Evolutionary conservation across 1,284 basidiomycete genomes (phyloP), one percentile per base, ranked within the genome.

Genomic region (Microbotryomycetes sp.): DNA sequence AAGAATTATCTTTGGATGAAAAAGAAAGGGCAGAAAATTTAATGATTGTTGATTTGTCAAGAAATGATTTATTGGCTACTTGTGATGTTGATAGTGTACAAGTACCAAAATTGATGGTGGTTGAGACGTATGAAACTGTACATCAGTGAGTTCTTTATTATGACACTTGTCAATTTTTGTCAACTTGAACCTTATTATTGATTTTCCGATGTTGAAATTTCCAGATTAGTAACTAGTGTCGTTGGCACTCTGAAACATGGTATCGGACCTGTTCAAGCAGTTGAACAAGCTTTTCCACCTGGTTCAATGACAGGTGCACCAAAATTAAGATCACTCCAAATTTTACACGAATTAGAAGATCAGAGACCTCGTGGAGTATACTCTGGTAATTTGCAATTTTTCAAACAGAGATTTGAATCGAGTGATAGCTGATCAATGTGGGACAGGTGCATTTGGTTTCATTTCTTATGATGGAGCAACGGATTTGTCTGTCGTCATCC

Each of bases 291-390:
- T 75, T 81, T 94, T 63, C 92, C 92, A n/a, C 91, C 92, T 55
- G 92, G 92, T 1, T 93, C 90, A 67, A 98, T 98, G 93, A 97
- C 94, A 0, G 93, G 94, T 22, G 94, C 94, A 0, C 94, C 93
- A 0, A 97, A 97, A 78, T 86, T 93, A 67, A 86, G 93, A 22
- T 91, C 88, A 55, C 87, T 97, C 1, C 88, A 94, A 75, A 86
- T 97, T 31, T 80, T 98, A 1, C 88, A 92, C 69, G 80, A 79
- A 1, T 81, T 97, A 5, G 94, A 97, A 75, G 81, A 81, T 53
- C 74, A 80, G 51, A 80, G 84, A 53, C 68, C 71, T 12, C 81
- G 93, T 32, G 83, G 86, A 25, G 80, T 93, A 28, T 98, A 98
- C 74, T 97, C 93, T n/a, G 92, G 77, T 73, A 49, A 58, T 69